These are phyloP conservation scores for Lichtheimia ornata DNA, from an alignment of 371 early-diverging fungal species.

Conservation along the genomic window DNA sequence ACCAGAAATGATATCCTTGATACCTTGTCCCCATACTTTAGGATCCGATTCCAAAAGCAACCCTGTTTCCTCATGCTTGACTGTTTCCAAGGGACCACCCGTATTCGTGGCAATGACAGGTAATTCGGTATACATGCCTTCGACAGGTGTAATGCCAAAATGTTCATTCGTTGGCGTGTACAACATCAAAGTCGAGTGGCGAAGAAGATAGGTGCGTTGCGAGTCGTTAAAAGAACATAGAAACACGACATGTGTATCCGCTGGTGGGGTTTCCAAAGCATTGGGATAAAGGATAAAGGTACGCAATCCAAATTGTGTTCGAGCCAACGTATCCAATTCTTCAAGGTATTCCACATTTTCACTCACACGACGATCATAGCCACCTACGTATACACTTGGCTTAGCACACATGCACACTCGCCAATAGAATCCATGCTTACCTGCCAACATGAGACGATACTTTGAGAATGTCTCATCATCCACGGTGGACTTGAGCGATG, in stretches of 20 bases:
- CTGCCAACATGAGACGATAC: slow-evolving; percentile 71
- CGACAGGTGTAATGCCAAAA: slow-evolving; percentile 95
- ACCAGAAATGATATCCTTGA: slow-evolving; percentile 45
- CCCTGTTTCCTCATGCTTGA: slow-evolving; percentile 78
- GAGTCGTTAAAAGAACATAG: slow-evolving; percentile 86
- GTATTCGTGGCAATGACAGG: slow-evolving; percentile 89
- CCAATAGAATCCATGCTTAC: not conserved
- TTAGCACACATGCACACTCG: no score
- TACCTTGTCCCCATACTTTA: slow-evolving; percentile 65
- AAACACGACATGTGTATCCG: slow-evolving; percentile 74
- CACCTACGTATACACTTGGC: slow-evolving; percentile 44
- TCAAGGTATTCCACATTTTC: slow-evolving; percentile 87
- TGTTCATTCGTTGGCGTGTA: slow-evolving; percentile 96
- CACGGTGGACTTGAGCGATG: slow-evolving; percentile 35
- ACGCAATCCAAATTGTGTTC: slow-evolving; percentile 33
- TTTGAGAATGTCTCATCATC: slow-evolving; percentile 29
- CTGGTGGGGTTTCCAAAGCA: slow-evolving; percentile 29
- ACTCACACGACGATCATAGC: slow-evolving; percentile 81
- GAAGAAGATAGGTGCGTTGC: slow-evolving; percentile 77
- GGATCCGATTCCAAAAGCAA: slow-evolving; percentile 66
- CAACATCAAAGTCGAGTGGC: slow-evolving; percentile 62
- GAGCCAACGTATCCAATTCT: slow-evolving; percentile 69
- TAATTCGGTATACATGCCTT: slow-evolving; percentile 88
- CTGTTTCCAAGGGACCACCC: slow-evolving; percentile 87
- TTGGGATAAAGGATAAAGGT: slow-evolving; percentile 47